Conservation (phyloP, 139 green algal species). For the Coelastrella sp. region DNA sequence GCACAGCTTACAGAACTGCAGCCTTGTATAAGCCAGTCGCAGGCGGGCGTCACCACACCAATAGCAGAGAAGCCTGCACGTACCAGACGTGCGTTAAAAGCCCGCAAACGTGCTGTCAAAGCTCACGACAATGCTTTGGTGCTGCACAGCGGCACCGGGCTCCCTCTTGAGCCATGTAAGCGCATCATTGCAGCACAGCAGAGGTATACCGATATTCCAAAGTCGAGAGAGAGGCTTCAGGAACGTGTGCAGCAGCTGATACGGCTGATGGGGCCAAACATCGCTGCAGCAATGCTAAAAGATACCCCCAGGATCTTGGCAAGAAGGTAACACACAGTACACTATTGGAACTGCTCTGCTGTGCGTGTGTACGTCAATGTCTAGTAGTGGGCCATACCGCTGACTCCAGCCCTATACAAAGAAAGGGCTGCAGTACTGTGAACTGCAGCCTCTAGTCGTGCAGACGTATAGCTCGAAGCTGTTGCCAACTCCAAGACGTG, state of each 20-base stretch:
- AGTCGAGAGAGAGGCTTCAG: neutral
- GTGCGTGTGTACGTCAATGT: neutral
- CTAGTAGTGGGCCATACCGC: neutral
- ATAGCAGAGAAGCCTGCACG: too few species aligned
- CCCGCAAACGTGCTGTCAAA: neutral
- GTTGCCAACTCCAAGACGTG: neutral
- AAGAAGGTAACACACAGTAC: neutral
- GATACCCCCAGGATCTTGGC: neutral
- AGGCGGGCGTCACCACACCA: too few species aligned
- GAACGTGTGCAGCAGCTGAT: slow-evolving; percentile 3
- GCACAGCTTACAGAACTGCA: too few species aligned
- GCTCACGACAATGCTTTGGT: neutral
- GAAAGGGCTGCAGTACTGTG: too few species aligned
- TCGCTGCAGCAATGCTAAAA: neutral
- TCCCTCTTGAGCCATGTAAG: neutral
- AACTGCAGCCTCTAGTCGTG: too few species aligned
- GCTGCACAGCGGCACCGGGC: neutral
- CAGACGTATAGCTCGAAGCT: neutral
- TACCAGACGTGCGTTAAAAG: too few species aligned
- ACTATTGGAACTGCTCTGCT: neutral
- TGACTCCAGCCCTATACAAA: too few species aligned
- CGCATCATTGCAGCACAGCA: neutral
- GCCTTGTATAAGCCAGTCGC: too few species aligned
- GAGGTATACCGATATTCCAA: neutral
- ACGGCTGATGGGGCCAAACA: neutral